Percentiles rank a stretch among this genome's conserved stretches.
phyloP scores from a whole-genome alignment of 306 rosid species.

The Carpinus fangiana region DNA sequence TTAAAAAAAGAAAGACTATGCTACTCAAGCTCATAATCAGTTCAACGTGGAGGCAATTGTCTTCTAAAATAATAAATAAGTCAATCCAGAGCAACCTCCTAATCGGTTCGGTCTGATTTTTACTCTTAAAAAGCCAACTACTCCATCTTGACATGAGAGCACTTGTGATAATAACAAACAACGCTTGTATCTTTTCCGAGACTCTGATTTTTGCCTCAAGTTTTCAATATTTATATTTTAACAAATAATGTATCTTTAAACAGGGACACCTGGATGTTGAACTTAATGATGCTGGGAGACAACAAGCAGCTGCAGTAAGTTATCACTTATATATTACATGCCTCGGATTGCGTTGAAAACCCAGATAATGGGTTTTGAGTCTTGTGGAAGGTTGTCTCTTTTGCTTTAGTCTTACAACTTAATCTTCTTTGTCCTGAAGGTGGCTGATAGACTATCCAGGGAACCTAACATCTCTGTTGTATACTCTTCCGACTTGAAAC shows the following conservation, averaged over 20 bases:
- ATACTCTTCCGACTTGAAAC: slow-evolving; percentile 84
- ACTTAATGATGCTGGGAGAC: slow-evolving; percentile 86
- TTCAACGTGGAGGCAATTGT: background rate
- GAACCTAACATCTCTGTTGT: slow-evolving; percentile 64
- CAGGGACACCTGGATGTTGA: slow-evolving; percentile 92
- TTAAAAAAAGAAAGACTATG: no score
- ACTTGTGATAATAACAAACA: background rate
- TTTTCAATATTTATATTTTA: slow-evolving; percentile 7
- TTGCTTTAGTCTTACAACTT: slow-evolving; percentile 17
- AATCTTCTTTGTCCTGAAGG: slow-evolving; percentile 48
- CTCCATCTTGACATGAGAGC: background rate
- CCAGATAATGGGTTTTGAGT: background rate
- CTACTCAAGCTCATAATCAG: no score
- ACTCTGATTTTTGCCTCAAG: slow-evolving; percentile 23
- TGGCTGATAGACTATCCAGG: slow-evolving; percentile 73
- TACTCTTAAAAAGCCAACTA: background rate
- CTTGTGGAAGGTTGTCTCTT: slow-evolving; percentile 16
- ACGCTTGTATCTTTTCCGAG: background rate
- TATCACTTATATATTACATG: slow-evolving; percentile 11
- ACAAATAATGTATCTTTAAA: slow-evolving; percentile 27
- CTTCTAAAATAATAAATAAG: background rate
- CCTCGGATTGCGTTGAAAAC: slow-evolving; percentile 19
- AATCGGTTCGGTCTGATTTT: background rate
- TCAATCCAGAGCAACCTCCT: background rate
- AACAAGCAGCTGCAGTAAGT: slow-evolving; percentile 83